A percentile compares a stretch with the other conserved stretches of the same genome.
These are phyloP conservation scores for Nannochloris sp. DNA, from an alignment of 139 green algal genomes.

Conservation along the genomic window DNA sequence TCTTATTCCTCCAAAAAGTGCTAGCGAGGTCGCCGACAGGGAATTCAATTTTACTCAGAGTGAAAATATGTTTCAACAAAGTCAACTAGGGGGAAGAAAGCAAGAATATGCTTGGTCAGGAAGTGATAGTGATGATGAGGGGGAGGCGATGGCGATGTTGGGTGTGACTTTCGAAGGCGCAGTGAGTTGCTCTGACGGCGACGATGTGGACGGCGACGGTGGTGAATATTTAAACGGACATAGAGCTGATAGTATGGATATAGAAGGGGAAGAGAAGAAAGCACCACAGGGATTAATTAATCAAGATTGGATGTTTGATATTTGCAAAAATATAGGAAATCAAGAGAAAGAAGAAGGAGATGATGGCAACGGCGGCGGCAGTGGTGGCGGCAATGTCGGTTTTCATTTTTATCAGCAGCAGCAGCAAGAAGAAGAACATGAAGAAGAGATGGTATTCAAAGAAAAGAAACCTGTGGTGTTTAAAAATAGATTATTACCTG, in stretches of 20 bases:
- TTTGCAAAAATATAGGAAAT: neutral
- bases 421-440: too few relatives aligned
- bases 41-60: too few relatives aligned
- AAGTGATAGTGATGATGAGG: conserved; percentile 5
- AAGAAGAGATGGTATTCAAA: neutral
- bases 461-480: neutral
- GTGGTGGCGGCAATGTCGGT: too few relatives aligned
- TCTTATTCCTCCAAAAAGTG: too few relatives aligned
- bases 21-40: too few relatives aligned
- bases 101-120: conserved; percentile 1
- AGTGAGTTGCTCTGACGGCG: neutral
- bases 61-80: too few relatives aligned
- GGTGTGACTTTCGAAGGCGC: conserved; percentile 2
- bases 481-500: neutral
- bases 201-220: neutral
- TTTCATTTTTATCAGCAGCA: too few relatives aligned
- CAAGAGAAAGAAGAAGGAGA: too few relatives aligned
- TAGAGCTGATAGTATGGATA: too few relatives aligned
- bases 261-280: too few relatives aligned
- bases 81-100: too few relatives aligned
- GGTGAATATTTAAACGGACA: neutral
- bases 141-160: neutral
- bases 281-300: too few relatives aligned
- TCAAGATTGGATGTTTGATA: conserved; percentile 10
- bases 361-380: neutral